Percentiles rank a stretch among this genome's conserved stretches.
Conservation (phyloP, 176 grass and related monocot species). For the barley (Hordeum vulgare) region MorexV3_pseudomolecules_assembly NC_058522.1:509174537-509175036, state of each 20-base stretch:
- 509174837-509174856: neutral
- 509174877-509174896: neutral
- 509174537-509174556: conserved; percentile 21
- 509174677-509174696: neutral
- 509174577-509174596: conserved; percentile 13
- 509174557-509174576: neutral
- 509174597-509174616: conserved; percentile 13
- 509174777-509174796: neutral
- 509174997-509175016: neutral
- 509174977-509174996: neutral
- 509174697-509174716: neutral
- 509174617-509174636: neutral
- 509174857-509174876: neutral
- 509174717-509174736: neutral
- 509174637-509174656: neutral
- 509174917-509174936: neutral
- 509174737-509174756: conserved; percentile 18
- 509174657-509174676: conserved; percentile 22
- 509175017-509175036: neutral
- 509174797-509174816: neutral
- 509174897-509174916: neutral
- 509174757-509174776: neutral
- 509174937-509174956: neutral
- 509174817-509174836: conserved; percentile 11
- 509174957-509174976: conserved; percentile 12